Base-by-base conservation (phyloP, 306 rosid species). In the Vachellia pachyceras region DNA sequence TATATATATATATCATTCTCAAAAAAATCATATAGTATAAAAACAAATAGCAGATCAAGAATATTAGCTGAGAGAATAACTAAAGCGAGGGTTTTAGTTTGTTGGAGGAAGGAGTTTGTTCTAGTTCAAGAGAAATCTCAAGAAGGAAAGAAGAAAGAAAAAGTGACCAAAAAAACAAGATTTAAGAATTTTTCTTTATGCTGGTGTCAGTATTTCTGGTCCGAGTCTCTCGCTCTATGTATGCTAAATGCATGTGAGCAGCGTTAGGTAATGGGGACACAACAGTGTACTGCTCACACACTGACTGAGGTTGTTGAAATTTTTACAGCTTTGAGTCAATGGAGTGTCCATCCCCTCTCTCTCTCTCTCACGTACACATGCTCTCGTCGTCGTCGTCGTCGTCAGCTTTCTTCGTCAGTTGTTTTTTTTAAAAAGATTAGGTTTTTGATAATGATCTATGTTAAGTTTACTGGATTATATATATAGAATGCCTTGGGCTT, bases 281-380 rank as follows among this genome's bases (percentile, higher is more conserved):
- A 23, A 78, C 80, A 78, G 75, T 72, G 83, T 49, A 33, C 87
- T 82, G 87, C 79, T 29, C 82, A 85, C 39, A 79, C 88, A 69
- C 73, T 82, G 87, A 82, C 55, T 73, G 46, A 57, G 86, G 87
- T 84, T 84, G 90, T 89, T 82, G 82, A 23, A 66, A 73, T 70
- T 81, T 86, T 86, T 76, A 76, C 89, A 82, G 79, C 86, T 78
- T 81, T 67, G 78, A 82, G 78, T 79, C 78, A 82, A 69, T 78
- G 78, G 73, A 77, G 23, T 74, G 82, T 79, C 77, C 36, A 79
- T 44, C 69, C 39, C 4, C 15, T 15, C 45, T 64, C 44, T 33
- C 61, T 69, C 57, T 23, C 47, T 57, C 47, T 46, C 47, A 33
- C 73, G 11, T 81, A 79, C 18, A 79, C 83, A 83, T 70, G 66